These are phyloP conservation scores for Calendula officinalis DNA, from an alignment of 129 eudicot species.

Conservation along the genomic window DNA sequence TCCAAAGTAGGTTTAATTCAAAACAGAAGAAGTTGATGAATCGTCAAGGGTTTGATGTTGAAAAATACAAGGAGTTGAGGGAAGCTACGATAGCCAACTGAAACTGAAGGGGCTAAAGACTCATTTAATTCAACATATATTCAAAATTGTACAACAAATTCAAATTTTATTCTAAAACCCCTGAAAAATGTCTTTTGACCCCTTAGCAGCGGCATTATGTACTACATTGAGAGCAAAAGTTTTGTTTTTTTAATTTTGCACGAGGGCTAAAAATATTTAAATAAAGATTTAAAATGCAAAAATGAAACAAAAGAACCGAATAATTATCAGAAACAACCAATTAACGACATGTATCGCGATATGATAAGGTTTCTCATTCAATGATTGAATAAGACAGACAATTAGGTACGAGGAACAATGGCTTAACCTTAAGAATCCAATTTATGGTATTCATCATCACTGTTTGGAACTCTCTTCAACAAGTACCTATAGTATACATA, in stretches of 20 bases:
- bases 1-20: slow-evolving; percentile 59
- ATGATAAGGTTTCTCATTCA: neutral
- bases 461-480: slow-evolving; percentile 24
- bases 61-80: slow-evolving; percentile 62
- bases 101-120: slow-evolving; percentile 19
- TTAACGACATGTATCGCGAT: neutral
- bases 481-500: slow-evolving; percentile 59
- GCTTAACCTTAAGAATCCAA: neutral
- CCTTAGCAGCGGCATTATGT: too few species aligned
- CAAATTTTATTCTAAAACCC: too few species aligned
- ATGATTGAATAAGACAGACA: neutral
- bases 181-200: neutral
- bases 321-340: neutral
- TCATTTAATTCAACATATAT: slow-evolving; percentile 29
- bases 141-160: too few species aligned
- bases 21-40: slow-evolving; percentile 65
- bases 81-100: too few species aligned
- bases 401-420: neutral
- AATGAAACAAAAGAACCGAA: neutral
- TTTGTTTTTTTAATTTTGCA: too few species aligned
- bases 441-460: slow-evolving; percentile 15
- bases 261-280: too few species aligned
- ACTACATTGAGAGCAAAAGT: too few species aligned
- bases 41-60: slow-evolving; percentile 49
- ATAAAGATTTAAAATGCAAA: neutral